These are phyloP conservation scores for Nigrograna mackinnonii DNA, from an alignment of 2,329 filamentous ascomycete genomes.

Conservation along the genomic window DNA sequence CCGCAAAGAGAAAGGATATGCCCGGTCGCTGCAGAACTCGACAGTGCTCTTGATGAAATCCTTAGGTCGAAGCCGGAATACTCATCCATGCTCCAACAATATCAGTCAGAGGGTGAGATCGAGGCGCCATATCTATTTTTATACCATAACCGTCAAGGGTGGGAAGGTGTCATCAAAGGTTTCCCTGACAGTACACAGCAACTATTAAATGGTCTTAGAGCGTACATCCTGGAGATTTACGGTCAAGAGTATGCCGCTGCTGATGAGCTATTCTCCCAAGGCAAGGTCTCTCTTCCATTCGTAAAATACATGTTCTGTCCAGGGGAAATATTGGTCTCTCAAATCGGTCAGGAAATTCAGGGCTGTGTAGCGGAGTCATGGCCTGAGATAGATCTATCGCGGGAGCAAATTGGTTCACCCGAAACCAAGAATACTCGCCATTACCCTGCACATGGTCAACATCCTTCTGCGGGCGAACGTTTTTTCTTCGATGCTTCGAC, in stretches of 20 bases:
- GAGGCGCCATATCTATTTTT: slow-evolving; percentile 16
- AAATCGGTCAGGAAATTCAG: background rate
- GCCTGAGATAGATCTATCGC: slow-evolving; percentile 7
- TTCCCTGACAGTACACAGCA: slow-evolving; percentile 4
- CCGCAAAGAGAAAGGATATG: too few relatives aligned
- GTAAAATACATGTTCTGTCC: slow-evolving; percentile 15
- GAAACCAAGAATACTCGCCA: too few relatives aligned
- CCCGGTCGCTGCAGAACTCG: too few relatives aligned
- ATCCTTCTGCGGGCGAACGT: too few relatives aligned
- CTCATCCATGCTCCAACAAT: too few relatives aligned
- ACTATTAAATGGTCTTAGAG: slow-evolving; percentile 6
- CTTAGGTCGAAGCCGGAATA: too few relatives aligned
- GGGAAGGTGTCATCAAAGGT: slow-evolving; percentile 3
- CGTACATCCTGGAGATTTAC: slow-evolving; percentile 8
- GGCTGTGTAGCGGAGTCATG: slow-evolving; percentile 9
- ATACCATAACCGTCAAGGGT: slow-evolving; percentile 9
- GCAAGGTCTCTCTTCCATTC: slow-evolving; percentile 4
- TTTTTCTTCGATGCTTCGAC: background rate
- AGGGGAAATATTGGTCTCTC: slow-evolving; percentile 12
- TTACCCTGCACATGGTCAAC: too few relatives aligned
- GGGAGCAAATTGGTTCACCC: too few relatives aligned
- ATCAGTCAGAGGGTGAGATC: too few relatives aligned
- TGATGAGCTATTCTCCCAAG: slow-evolving; percentile 2
- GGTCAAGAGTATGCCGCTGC: slow-evolving; percentile 11
- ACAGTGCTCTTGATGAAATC: too few relatives aligned